Evolutionary conservation across 176 grass and related monocot species (phyloP), one percentile per base, ranked within the genome.

Genomic region (Musa troglodytarum): DNA sequence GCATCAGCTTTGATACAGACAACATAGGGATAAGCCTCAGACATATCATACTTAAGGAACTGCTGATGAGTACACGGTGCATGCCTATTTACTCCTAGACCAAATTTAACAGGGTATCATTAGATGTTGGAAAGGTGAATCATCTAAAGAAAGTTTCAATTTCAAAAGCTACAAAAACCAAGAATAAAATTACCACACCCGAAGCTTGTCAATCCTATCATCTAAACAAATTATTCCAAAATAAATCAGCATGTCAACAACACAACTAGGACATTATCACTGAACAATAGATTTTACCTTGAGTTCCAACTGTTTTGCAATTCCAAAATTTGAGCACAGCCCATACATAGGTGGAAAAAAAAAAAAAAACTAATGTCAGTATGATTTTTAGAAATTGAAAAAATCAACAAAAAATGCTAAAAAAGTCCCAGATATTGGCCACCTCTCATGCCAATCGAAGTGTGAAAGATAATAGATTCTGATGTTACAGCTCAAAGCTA

Each of bases 291-390:
- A 65, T 52, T 8, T 56, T 91, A 94, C 95, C 95, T 99, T 99
- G 95, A 76, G 84, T 87, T 89, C 95, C 95, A 88, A 98, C 95
- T 97, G 83, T 74, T 85, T 62, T 62, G 5, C 22, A 53, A 64
- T 80, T 77, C 77, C 22, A 25, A 16, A 71, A 76, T 74, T 72
- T 53, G 34, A 69, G 67, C 52, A 50, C n/a, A 52, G 72, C 77
- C 79, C 13, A 49, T 59, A 71, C 54, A 52, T 24, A 58, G 81
- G 24, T 67, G 22, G 22, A 82, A 29, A 87, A 13, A 82, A 83
- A 63, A 61, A 57, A 54, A 57, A 28, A 50, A 75, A 57, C 15
- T 63, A 80, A 9, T 57, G 79, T 82, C 21, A 87, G 66, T 81
- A 78, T 65, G 86, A 61, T 76, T 56, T 52, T 74, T 69, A 66